A percentile compares a stretch with the other conserved stretches of the same genome.
phyloP scores from a whole-genome alignment of 345 rosid genomes.

The Hevea brasiliensis region DNA sequence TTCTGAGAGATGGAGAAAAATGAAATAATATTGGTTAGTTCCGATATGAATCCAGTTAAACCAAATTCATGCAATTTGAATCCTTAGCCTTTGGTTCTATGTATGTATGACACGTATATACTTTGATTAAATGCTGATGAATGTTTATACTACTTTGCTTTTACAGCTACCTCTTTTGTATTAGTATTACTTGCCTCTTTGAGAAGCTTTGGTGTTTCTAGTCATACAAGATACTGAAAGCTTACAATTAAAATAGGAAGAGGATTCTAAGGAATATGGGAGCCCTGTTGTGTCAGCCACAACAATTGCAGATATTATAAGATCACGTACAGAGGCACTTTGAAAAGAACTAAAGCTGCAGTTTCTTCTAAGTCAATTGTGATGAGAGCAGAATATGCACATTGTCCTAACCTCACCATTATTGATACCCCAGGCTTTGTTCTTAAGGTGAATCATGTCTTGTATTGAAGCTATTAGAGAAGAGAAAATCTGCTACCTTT shows the following conservation, averaged over 20 bases:
- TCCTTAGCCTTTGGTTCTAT: not conserved
- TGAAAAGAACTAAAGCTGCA: conserved; percentile 72
- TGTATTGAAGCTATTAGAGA: not conserved
- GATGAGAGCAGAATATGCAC: conserved; percentile 97
- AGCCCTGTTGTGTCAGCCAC: conserved; percentile 65
- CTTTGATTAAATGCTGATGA: not conserved
- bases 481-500: not conserved
- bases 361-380: conserved; percentile 92
- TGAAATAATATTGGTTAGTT: not conserved
- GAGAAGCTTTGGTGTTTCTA: not conserved
- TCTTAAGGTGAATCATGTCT: conserved; percentile 58
- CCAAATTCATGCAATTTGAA: no score
- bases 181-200: not conserved
- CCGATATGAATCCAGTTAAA: not conserved
- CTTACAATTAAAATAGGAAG: conserved; percentile 50
- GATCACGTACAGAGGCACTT: conserved; percentile 71
- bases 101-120: no score
- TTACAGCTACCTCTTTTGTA: not conserved
- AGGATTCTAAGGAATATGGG: conserved; percentile 93
- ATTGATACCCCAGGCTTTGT: conserved; percentile 98
- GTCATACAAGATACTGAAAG: conserved; percentile 1
- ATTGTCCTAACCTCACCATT: conserved; percentile 91
- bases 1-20: not conserved
- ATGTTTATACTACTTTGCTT: not conserved
- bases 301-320: conserved; percentile 75